Evolutionary conservation across 257 asterid species (phyloP).

Genomic region (Nicotiana knightiana): DNA sequence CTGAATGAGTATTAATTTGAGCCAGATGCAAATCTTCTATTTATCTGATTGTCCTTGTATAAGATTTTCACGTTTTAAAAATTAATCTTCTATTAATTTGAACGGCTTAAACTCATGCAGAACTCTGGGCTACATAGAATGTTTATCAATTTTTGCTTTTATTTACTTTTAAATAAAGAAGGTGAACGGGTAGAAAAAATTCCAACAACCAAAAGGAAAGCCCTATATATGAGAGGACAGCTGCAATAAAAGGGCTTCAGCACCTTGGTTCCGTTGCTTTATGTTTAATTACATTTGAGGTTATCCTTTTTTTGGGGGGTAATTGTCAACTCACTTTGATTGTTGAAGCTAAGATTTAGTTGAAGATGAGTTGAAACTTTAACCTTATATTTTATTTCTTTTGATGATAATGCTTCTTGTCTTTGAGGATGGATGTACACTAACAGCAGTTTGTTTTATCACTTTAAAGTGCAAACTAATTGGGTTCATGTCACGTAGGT

Average conservation of each 20-base stretch:
- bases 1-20: not conserved
- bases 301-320: not conserved
- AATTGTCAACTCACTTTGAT: not conserved
- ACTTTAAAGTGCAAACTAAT: not conserved
- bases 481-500: slow-evolving; percentile 32
- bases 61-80: not conserved
- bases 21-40: not conserved
- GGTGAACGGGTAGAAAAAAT: not conserved
- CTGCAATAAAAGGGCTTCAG: not conserved
- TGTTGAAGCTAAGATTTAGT: not conserved
- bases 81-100: too few species aligned
- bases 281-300: not conserved
- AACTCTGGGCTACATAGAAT: not conserved
- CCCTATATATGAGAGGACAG: not conserved
- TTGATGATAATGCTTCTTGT: not conserved
- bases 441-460: not conserved
- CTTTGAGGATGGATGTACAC: not conserved
- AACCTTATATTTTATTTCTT: not conserved
- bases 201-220: not conserved
- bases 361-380: not conserved
- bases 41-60: not conserved
- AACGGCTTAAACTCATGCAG: not conserved
- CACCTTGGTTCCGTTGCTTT: not conserved
- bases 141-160: not conserved
- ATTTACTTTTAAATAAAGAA: not conserved